Conservation (phyloP, 2,329 filamentous ascomycete genomes). For the Colletotrichum noveboracense region DNA sequence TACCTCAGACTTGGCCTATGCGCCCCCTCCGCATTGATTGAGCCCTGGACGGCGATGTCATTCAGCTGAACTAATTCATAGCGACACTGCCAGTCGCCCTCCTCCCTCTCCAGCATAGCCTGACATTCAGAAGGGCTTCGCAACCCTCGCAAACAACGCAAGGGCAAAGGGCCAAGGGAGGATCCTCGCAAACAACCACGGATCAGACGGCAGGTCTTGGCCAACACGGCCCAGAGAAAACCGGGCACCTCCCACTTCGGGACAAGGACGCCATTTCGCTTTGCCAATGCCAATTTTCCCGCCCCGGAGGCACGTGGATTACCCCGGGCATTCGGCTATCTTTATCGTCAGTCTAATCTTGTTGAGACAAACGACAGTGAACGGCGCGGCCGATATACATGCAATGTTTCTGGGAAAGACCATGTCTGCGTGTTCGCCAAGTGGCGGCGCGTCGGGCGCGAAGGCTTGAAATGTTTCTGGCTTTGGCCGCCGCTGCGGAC, state of each 20-base stretch:
- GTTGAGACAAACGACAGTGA: conserved; percentile 10
- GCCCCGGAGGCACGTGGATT: conserved; percentile 12
- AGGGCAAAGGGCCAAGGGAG: background rate
- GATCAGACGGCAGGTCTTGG: conserved; percentile 22
- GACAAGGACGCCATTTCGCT: conserved; percentile 17
- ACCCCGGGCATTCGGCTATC: conserved; percentile 19
- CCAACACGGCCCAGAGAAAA: conserved; percentile 1
- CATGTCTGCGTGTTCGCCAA: background rate
- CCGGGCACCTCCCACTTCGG: conserved; percentile 9
- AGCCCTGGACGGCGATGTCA: background rate
- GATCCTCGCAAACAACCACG: background rate
- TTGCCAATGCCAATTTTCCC: conserved; percentile 7
- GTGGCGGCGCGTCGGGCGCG: background rate
- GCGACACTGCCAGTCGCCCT: background rate
- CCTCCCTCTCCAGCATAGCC: background rate
- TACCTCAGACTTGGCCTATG: conserved; percentile 10
- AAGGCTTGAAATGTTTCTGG: background rate
- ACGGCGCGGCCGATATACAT: background rate
- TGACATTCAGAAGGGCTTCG: background rate
- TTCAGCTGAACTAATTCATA: background rate
- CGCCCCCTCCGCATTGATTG: background rate
- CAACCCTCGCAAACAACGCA: background rate
- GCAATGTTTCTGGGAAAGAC: background rate
- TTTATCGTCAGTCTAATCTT: conserved; percentile 16
- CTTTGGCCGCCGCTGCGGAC: background rate